These are phyloP conservation scores for Zygotorulaspora chibaensis DNA, from an alignment of 805 yeast genomes.

Conservation along the genomic window DNA sequence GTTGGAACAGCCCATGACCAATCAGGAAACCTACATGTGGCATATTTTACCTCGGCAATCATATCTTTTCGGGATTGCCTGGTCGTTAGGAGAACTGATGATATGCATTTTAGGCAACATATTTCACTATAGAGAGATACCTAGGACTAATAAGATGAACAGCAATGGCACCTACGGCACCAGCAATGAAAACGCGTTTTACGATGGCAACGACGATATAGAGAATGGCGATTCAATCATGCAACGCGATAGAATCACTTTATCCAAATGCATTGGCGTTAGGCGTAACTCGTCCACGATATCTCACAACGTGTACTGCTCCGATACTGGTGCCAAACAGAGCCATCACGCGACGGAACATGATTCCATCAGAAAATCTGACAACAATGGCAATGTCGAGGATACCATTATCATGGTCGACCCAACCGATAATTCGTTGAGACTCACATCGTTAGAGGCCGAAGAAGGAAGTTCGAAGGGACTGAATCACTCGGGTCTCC, in stretches of 20 bases:
- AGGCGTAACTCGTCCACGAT: conserved; percentile 35
- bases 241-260: conserved; percentile 31
- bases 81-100: conserved; percentile 36
- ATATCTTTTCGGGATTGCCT: conserved; percentile 37
- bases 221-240: conserved; percentile 5
- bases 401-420: conserved; percentile 19
- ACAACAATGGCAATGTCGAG: conserved; percentile 2
- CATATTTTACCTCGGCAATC: conserved; percentile 41
- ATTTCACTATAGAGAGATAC: conserved; percentile 25
- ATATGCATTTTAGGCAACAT: conserved; percentile 26
- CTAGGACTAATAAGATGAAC: neutral
- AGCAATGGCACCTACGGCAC: neutral
- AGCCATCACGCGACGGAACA: conserved; percentile 9
- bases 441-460: conserved; percentile 14
- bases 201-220: conserved; percentile 2
- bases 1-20: conserved; percentile 7
- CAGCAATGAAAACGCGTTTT: neutral
- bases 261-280: conserved; percentile 37
- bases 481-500: neutral
- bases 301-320: conserved; percentile 31
- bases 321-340: conserved; percentile 15
- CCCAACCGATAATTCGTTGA: conserved; percentile 23
- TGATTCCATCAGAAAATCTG: conserved; percentile 6
- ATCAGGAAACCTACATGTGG: conserved; percentile 23
- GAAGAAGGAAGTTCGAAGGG: conserved; percentile 7